Base-by-base conservation (phyloP, 768 basidiomycete species). In the Cystobasidium tubakii region DNA sequence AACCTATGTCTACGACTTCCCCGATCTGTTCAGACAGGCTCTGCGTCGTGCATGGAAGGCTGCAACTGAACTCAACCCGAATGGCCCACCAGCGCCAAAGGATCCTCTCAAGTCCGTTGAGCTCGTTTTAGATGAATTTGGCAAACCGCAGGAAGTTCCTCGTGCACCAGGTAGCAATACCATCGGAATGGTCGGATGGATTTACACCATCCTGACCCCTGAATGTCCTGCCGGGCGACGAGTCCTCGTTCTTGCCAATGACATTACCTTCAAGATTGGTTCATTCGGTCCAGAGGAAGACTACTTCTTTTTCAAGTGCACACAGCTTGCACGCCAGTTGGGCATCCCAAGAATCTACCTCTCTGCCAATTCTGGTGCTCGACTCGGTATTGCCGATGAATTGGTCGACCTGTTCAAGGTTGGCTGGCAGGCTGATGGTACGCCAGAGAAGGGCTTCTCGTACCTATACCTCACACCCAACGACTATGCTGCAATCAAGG, bases 1-100 rank as follows among this genome's bases (percentile, higher is more conserved):
- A 34, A 99, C 96, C 64, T 99, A 98, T 81, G 94, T 90, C 36
- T 98, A 98, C 82, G 96, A 98, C 83, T 99, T 98, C 89, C 96
- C 96, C 50, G 96, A 96, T 79, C 87, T 99, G 76, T 99, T 98
- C 85, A 89, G 93, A 44, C 98, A 98, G 83, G 93, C 95, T 7
- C 84, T 98, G 74, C 90, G 92, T 79, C 92, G 93, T 79, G 85
- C 92, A 75, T 99, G 96, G 96, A 83, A 86, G 76, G 78, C 77
- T 34, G 78, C 81, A 27, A 75, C 79, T 23, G 87, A 88, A 78
- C 87, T 87, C 54, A 86, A 89, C 46, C 82, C 83, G 46, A 83
- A 91, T 15, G 86, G 87, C 21, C 82, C 93, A 64, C 84, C 85
- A 42, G 79, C 87, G 42, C 96, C 96, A 4, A 89, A 90, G 81